Base-by-base conservation (phyloP, 1,284 basidiomycete species). In the Leccinum pallidistipes region DNA sequence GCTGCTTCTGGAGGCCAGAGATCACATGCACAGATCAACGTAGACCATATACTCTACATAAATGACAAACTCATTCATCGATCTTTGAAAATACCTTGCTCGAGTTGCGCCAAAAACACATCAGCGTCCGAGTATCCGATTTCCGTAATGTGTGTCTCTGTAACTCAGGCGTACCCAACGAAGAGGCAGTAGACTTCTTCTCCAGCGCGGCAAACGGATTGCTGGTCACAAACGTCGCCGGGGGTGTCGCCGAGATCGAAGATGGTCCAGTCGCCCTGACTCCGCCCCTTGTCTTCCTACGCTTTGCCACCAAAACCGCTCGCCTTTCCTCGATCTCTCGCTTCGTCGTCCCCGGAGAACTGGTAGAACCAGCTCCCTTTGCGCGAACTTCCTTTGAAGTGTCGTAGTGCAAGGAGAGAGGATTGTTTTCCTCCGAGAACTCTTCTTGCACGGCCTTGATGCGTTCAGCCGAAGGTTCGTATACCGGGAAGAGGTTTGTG, bases 341-440 rank as follows among this genome's bases (percentile, higher is more conserved):
- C 84, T 62, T 90, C 87, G 68, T 94, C 91, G 69, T 97, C 92
- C 1, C 75, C 82, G 3, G 92, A 91, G 74, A 98, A 96, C 69
- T 91, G 87, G 73, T 96, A 97, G 77, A 91, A 93, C 86, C 95
- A 1, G 95, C 95, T 36, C 92, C 96, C 69, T 89, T 89, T n/a
- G 89, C 85, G 8, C 96, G 90, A 10, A 90, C 86, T 74, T 99
- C 96, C 57, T 78, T 79, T 0, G 84, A 81, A 0, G 93, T 83
- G 73, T 98, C 92, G 74, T 95, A 98, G 72, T 96, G 94, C 16
- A 84, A 77, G 16, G 85, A 82, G 3, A 92, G 81, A 0, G 91
- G 88, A 60, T 86, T 89, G 57, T 86, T 81, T 18, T 86, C 86
- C 69, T 97, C 95, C 18, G 86, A 82, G 31, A 84, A 81, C 5